Evolutionary conservation across 306 rosid species (phyloP), one percentile per base, ranked within the genome.

Genomic region (Malus sylvestris): DNA sequence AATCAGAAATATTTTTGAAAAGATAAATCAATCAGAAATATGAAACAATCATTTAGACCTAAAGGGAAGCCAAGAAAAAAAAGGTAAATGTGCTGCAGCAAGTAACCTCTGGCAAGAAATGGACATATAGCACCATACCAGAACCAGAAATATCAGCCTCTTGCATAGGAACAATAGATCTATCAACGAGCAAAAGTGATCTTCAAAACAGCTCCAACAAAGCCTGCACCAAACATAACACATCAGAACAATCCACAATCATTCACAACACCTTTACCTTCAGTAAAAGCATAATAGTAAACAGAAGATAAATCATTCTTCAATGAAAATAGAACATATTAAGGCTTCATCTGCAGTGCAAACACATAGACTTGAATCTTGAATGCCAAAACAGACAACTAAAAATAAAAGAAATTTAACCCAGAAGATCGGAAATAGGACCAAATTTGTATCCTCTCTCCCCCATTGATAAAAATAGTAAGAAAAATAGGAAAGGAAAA

Each of bases 181-280:
- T 55, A 79, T 44, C 74, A 70, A 63, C 79, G 81, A 74, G 79
- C 57, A 51, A 76, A 71, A 68, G 40, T 62, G 61, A 51, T 76
- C 82, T 75, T 77, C 88, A 73, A 78, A 64, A 68, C 64, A 71
- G 66, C 49, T 77, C 88, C 78, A 82, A 46, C 73, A 58, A 10
- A 66, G 61, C 72, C 84, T 55, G 86, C 35, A 80, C 71, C 71
- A 40, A 29, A 59, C 14, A 74, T 67, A 77, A 73, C 68, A 66
- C 49, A 80, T 63, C 46, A 68, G 62, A 33, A 61, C 16, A 57
- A 70, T 3, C 8, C 57, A 51, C 25, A 4, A 32, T 58, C 74
- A 23, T 23, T 67, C 10, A 16, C 74, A 53, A 53, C 64, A 6
- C 8, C 30, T 23, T 27, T 59, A 11, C 65, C 30, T 8, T 19